These are phyloP conservation scores for Cenchrus fungigraminus DNA, from an alignment of 176 grass and related monocot species.

Conservation along the genomic window DNA sequence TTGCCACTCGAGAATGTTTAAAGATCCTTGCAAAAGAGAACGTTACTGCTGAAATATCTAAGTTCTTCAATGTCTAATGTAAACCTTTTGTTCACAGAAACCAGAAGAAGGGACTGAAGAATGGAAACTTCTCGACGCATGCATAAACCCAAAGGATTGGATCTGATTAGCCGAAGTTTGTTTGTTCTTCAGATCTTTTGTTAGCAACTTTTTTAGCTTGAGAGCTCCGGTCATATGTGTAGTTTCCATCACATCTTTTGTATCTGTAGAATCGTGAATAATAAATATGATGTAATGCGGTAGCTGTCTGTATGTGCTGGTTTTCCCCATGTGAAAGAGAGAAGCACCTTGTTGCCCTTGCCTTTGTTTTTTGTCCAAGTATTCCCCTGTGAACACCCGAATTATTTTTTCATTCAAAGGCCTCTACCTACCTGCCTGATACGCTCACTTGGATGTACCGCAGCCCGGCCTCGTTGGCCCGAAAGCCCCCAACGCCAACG, in stretches of 20 bases:
- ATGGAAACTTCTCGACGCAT: conserved; percentile 94
- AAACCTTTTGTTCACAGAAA: conserved; percentile 55
- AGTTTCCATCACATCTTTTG: conserved; percentile 44
- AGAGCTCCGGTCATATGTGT: conserved; percentile 17
- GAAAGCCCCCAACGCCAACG: no score
- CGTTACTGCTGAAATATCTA: neutral
- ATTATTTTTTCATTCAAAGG: no score
- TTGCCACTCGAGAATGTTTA: neutral
- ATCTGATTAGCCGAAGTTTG: conserved; percentile 41
- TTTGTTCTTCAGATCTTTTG: conserved; percentile 25
- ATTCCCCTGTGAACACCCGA: no score
- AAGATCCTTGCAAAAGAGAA: neutral
- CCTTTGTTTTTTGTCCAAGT: neutral
- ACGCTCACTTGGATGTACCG: no score
- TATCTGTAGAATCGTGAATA: conserved; percentile 46
- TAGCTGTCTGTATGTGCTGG: neutral
- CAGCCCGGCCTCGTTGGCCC: no score
- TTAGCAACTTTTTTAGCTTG: conserved; percentile 18
- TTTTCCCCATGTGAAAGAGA: neutral
- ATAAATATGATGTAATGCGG: conserved; percentile 37
- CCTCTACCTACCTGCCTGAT: no score
- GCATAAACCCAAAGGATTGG: conserved; percentile 97
- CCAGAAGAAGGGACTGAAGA: conserved; percentile 89
- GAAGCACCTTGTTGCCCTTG: neutral
- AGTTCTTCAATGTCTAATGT: neutral